These are phyloP conservation scores for Coprinellus aureogranulatus DNA, from an alignment of 768 basidiomycete genomes.

Conservation along the genomic window DNA sequence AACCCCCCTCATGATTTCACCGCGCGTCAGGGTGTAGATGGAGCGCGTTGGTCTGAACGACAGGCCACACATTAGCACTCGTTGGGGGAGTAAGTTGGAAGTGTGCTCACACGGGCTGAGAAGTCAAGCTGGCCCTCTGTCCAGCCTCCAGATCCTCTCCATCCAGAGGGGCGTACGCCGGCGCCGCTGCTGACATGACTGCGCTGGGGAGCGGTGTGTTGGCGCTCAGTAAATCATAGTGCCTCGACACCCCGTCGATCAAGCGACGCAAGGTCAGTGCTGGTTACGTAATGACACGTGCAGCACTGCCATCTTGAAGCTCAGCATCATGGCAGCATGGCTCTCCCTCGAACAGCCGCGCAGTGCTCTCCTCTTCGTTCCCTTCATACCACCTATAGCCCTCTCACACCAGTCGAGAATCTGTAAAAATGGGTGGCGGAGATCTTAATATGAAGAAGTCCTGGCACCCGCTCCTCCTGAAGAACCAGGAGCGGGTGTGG, in stretches of 20 bases:
- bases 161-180: conserved; percentile 34
- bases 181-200: conserved; percentile 38
- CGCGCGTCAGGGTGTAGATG: conserved; percentile 79
- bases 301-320: neutral
- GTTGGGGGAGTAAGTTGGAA: conserved; percentile 8
- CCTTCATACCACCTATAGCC: neutral
- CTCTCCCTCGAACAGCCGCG: neutral
- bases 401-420: conserved; percentile 5
- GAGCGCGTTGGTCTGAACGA: conserved; percentile 64
- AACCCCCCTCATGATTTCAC: conserved; percentile 80
- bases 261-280: neutral
- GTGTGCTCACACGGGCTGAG: conserved; percentile 29
- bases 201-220: neutral
- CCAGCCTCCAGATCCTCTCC: conserved; percentile 19
- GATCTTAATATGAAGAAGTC: conserved; percentile 99
- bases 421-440: conserved; percentile 91
- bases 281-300: neutral
- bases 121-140: conserved; percentile 8
- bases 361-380: neutral
- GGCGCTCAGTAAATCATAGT: neutral
- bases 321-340: neutral
- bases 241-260: neutral
- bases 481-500: conserved; percentile 99
- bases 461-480: conserved; percentile 97
- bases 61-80: neutral